phyloP scores from a whole-genome alignment of 257 asterid species.

The Leptodermis oblonga region DNA sequence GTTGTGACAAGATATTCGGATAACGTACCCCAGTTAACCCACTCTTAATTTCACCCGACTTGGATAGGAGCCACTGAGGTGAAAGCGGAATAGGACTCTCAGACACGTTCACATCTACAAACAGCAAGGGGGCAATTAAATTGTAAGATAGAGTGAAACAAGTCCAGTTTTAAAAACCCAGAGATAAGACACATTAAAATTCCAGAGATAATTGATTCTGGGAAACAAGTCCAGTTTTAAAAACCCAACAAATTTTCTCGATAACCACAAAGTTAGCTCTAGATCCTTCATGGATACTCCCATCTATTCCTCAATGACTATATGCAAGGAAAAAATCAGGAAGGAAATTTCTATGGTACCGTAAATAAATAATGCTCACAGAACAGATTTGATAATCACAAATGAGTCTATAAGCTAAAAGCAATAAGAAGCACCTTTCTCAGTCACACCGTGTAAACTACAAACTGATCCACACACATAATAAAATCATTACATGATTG shows the following conservation, averaged over 20 bases:
- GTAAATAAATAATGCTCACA: neutral
- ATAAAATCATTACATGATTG: neutral
- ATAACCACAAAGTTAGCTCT: neutral
- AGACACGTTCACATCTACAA: conserved; percentile 63
- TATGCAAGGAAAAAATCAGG: neutral
- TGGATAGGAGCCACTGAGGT: conserved; percentile 96
- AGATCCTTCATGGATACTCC: neutral
- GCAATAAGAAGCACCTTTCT: neutral
- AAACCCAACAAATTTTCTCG: neutral
- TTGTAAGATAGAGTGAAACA: neutral
- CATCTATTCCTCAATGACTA: neutral
- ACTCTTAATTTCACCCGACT: conserved; percentile 74
- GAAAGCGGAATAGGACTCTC: conserved; percentile 81
- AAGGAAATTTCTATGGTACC: neutral
- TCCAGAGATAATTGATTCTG: neutral
- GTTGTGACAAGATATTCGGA: neutral
- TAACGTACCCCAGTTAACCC: conserved; percentile 66
- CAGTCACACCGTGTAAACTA: neutral
- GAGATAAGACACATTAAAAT: neutral
- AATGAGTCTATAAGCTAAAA: neutral
- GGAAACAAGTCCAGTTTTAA: neutral
- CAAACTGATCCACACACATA: neutral
- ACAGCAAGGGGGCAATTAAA: conserved; percentile 12
- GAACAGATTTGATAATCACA: neutral
- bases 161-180: neutral